phyloP scores from a whole-genome alignment of 257 asterid genomes.

The Nicotiana benthamiana region DNA sequence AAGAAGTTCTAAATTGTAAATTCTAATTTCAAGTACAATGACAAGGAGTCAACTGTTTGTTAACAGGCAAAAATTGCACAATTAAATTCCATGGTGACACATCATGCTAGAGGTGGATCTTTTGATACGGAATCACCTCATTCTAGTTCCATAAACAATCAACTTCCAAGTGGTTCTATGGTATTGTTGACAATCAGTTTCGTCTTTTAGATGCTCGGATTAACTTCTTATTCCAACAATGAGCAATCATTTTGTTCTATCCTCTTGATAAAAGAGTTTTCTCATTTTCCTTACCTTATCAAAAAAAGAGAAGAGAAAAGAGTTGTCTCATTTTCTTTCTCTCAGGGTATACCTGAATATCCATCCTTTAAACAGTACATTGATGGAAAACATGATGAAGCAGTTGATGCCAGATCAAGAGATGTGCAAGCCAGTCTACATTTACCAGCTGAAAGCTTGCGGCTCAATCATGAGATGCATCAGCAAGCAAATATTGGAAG shows the following conservation, averaged over 20 bases:
- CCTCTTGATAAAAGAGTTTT: conserved; percentile 7
- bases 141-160: conserved; percentile 33
- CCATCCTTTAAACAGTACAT: conserved; percentile 33
- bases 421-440: conserved; percentile 41
- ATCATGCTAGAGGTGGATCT: conserved; percentile 42
- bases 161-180: conserved; percentile 52
- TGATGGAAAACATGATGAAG: conserved; percentile 40
- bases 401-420: conserved; percentile 32
- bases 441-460: conserved; percentile 25
- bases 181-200: conserved; percentile 27
- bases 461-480: conserved; percentile 32
- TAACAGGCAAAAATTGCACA: conserved; percentile 76
- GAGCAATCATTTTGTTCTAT: neutral
- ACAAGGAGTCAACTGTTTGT: neutral
- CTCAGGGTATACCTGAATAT: conserved; percentile 43
- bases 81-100: conserved; percentile 50
- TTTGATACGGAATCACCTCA: conserved; percentile 37
- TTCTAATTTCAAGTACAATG: neutral
- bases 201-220: conserved; percentile 1
- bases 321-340: conserved; percentile 8
- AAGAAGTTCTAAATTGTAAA: neutral
- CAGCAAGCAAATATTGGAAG: conserved; percentile 24
- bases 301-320: neutral
- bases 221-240: neutral
- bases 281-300: neutral